These are phyloP conservation scores for Dispira simplex DNA, from an alignment of 192 early-diverging fungal genomes.

Conservation along the genomic window DNA sequence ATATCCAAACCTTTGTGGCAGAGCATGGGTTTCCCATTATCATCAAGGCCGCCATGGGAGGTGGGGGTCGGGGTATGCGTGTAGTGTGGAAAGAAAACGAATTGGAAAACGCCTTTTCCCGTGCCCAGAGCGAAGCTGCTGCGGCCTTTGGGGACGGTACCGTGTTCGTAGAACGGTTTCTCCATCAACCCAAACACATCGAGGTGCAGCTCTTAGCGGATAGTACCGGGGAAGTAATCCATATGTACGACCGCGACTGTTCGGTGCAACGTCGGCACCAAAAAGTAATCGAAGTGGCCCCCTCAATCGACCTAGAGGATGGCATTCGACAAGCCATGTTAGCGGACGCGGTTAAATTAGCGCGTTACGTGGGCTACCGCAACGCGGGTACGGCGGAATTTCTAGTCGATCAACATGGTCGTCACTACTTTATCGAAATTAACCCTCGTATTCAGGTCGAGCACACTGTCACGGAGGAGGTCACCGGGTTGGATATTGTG, in stretches of 20 bases:
- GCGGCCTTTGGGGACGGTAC: slow-evolving; percentile 93
- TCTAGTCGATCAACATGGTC: slow-evolving; percentile 72
- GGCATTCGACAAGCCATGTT: slow-evolving; percentile 62
- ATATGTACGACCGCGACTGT: slow-evolving; percentile 92
- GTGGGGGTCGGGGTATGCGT: slow-evolving; percentile 94
- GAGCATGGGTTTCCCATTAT: slow-evolving; percentile 86
- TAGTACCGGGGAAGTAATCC: slow-evolving; percentile 70
- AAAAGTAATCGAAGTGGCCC: slow-evolving; percentile 90
- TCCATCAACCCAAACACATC: slow-evolving; percentile 87
- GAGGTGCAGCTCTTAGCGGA: slow-evolving; percentile 94
- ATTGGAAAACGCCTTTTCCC: slow-evolving; percentile 64
- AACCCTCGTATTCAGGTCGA: slow-evolving; percentile 98
- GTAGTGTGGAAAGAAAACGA: slow-evolving; percentile 62
- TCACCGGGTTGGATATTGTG: slow-evolving; percentile 90
- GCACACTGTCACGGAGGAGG: slow-evolving; percentile 95
- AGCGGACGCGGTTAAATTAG: slow-evolving; percentile 82
- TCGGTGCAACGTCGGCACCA: slow-evolving; percentile 96
- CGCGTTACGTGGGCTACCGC: slow-evolving; percentile 73
- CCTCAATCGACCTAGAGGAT: slow-evolving; percentile 53
- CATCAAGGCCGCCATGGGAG: slow-evolving; percentile 95
- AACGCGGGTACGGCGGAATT: slow-evolving; percentile 98
- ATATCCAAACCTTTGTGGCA: slow-evolving; percentile 57
- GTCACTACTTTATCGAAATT: slow-evolving; percentile 96
- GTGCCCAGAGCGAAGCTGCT: slow-evolving; percentile 76
- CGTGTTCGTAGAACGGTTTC: slow-evolving; percentile 86